Evolutionary conservation across 2,329 filamentous ascomycete species (phyloP), one percentile per base, ranked within the genome.

Genomic region (Sphaerostilbella broomeana): DNA sequence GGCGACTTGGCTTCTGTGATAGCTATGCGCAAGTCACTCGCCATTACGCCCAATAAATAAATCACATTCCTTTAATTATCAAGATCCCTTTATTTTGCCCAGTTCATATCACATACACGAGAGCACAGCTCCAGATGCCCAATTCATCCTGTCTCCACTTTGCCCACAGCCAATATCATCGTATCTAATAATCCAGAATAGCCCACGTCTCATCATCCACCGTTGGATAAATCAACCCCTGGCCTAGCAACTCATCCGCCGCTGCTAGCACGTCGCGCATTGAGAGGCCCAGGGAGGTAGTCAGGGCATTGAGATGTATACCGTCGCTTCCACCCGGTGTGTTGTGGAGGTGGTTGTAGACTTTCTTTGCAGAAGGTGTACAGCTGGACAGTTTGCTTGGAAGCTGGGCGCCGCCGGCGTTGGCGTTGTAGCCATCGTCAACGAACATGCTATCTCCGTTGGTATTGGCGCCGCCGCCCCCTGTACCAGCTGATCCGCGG

Each of bases 201-300:
- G 87, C 86, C 82, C 86, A 97, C 1, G 90, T 97, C 62, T 86
- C 75, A 55, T 97, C 90, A 63, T 97, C 88, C 6, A 94, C 75
- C 8, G 94, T 98, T 19, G 87, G 86, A 65, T 87, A 98, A 48
- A 95, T 86, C 51, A 86, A 58, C 20, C 88, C 86, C 40, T 77
- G 65, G 2, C 70, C 70, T 29, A 87, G 62, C 55, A 98, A 63
- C 63, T 97, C 88, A 52, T 95, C 86, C 8, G 84, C 79, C n/a
- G 80, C 89, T 37, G 73, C 77, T 51, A 81, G 67, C 11, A 92
- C 84, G 31, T 94, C 86, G 18, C 71, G 70, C 20, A 80, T 64
- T 7, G 81, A 71, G 63, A 95, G 64, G 6, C 75, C 70, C 13
- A 82, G 69, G 43, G 74, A 70, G 33, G 70, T 69, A 9, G 84